Evolutionary conservation across 352 stramenopile genomes (phyloP).

Genomic region (Phytophthora foliorum): DNA sequence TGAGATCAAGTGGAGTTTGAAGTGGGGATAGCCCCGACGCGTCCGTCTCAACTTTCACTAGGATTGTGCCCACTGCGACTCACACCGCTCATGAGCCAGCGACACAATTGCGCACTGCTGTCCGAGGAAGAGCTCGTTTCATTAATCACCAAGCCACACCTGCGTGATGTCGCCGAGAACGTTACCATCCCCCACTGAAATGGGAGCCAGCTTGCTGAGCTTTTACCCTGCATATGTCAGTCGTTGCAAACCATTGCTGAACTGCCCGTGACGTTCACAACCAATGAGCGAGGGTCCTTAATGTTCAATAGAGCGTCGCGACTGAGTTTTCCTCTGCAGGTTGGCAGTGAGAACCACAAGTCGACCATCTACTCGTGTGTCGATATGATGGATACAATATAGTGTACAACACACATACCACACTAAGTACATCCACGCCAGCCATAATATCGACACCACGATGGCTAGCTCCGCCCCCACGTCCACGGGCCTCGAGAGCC

Average conservation of each 20-base stretch:
- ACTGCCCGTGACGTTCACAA: too few relatives aligned
- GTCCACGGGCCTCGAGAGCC: constrained; percentile 62
- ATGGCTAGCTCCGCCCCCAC: constrained; percentile 45
- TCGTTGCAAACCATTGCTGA: neutral
- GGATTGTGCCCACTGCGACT: constrained; percentile 5
- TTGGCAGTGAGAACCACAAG: too few relatives aligned
- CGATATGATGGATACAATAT: neutral
- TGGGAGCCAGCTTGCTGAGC: neutral
- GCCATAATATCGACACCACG: constrained; percentile 32
- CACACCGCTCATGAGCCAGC: neutral
- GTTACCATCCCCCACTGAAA: neutral
- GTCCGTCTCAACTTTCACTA: constrained; percentile 19
- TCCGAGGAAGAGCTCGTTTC: neutral
- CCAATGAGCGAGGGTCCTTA: neutral
- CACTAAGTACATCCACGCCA: constrained; percentile 11
- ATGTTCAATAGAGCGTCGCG: constrained; percentile 7
- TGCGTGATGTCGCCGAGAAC: neutral
- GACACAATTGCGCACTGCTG: neutral
- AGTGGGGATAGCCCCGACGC: constrained; percentile 9
- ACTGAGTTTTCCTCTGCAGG: too few relatives aligned
- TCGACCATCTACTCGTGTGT: too few relatives aligned
- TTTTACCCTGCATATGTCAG: neutral
- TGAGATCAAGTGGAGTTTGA: constrained; percentile 16
- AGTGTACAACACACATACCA: neutral
- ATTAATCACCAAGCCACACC: constrained; percentile 2